These are phyloP conservation scores for Agrostemma githago DNA, from an alignment of 148 eudicot species.

Conservation along the genomic window DNA sequence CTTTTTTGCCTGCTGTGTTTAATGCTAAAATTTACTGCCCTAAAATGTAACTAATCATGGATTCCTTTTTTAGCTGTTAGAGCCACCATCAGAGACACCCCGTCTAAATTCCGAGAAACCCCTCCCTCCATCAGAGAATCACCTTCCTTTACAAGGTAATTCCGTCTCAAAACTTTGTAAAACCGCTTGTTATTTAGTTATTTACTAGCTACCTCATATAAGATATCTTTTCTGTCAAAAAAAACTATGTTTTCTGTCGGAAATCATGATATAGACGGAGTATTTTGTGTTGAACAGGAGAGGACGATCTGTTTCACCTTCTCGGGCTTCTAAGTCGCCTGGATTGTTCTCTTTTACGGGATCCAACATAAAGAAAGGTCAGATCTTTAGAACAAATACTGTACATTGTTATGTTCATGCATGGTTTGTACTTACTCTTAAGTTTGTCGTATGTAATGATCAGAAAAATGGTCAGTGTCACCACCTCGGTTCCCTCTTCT, in stretches of 20 bases:
- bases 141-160: slow-evolving; percentile 48
- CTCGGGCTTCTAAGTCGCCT: slow-evolving; percentile 44
- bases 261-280: not conserved
- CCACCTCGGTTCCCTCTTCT: slow-evolving; percentile 73
- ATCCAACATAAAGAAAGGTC: slow-evolving; percentile 54
- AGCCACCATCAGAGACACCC: slow-evolving; percentile 44
- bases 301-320: slow-evolving; percentile 64
- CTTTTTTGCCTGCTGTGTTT: not conserved
- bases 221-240: not conserved
- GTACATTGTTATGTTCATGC: not conserved
- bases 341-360: slow-evolving; percentile 46
- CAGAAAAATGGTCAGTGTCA: slow-evolving; percentile 73
- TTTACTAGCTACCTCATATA: not conserved
- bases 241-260: not conserved
- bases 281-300: slow-evolving; percentile 37
- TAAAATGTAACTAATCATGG: not conserved
- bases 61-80: slow-evolving; percentile 44
- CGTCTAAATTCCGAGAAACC: slow-evolving; percentile 22
- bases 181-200: not conserved
- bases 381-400: slow-evolving; percentile 4
- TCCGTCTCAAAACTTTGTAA: not conserved
- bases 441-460: not conserved
- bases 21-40: not conserved
- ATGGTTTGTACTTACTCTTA: not conserved
- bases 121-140: slow-evolving; percentile 34